Evolutionary conservation across 1,284 basidiomycete species (phyloP).

Genomic region (Coniophora puteana): DNA sequence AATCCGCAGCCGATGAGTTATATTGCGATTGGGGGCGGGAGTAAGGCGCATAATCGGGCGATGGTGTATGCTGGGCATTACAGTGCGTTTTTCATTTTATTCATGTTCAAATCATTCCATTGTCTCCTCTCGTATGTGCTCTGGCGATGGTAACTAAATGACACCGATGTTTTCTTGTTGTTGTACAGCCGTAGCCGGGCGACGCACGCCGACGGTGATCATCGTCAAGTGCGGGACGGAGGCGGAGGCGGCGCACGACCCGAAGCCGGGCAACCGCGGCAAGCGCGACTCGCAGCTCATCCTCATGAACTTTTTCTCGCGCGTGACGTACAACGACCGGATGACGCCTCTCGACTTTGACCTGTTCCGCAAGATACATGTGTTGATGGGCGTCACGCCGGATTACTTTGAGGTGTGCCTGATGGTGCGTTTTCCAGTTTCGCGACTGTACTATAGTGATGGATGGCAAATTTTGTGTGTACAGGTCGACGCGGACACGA

Average conservation of each 20-base stretch:
- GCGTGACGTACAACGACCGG: conserved; percentile 98
- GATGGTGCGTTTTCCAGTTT: conserved; percentile 79
- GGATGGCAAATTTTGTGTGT: conserved; percentile 5
- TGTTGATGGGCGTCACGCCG: conserved; percentile 98
- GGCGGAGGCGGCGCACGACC: conserved; percentile 73
- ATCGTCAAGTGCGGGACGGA: conserved; percentile 97
- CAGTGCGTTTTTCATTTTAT: conserved; percentile 51
- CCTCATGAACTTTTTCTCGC: conserved; percentile 99
- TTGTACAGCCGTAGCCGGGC: conserved; percentile 66
- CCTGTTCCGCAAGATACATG: conserved; percentile 94
- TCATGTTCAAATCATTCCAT: conserved; percentile 3
- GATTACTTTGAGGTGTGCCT: conserved; percentile 98
- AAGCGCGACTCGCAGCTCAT: conserved; percentile 99
- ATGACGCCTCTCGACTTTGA: conserved; percentile 99
- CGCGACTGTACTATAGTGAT: conserved; percentile 25
- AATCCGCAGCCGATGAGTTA: conserved; percentile 97
- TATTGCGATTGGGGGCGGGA: conserved; percentile 83
- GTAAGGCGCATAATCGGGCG: conserved; percentile 90
- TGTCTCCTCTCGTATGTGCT: not conserved
- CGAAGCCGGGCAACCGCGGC: conserved; percentile 97
- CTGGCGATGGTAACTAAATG: conserved; percentile 4
- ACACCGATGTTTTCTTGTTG: not conserved
- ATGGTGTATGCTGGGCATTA: conserved; percentile 99
- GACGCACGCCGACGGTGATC: conserved; percentile 92
- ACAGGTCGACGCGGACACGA: conserved; percentile 97